These are phyloP conservation scores for Voacanga thouarsii DNA, from an alignment of 257 asterid genomes.

Conservation along the genomic window DNA sequence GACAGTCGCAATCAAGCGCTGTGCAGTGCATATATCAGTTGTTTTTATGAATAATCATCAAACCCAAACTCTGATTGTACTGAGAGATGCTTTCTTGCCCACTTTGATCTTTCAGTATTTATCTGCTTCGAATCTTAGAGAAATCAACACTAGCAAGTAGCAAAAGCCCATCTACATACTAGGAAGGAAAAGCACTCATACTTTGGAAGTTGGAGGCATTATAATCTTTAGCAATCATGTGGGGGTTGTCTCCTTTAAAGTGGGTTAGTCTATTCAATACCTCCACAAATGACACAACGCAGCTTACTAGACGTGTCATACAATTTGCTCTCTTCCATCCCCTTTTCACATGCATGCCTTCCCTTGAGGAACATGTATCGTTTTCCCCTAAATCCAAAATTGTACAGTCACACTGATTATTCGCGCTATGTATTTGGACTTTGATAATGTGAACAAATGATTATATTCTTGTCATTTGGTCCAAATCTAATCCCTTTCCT, in stretches of 20 bases:
- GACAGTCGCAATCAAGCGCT: neutral
- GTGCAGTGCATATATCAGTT: too few relatives aligned
- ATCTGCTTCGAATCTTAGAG: neutral
- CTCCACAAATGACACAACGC: neutral
- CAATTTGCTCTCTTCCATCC: neutral
- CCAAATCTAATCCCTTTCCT: too few relatives aligned
- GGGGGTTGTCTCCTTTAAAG: slow-evolving; percentile 17
- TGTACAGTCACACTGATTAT: too few relatives aligned
- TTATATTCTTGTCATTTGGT: too few relatives aligned
- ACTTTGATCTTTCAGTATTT: neutral
- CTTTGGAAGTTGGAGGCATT: slow-evolving; percentile 2
- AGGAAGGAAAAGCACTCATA: neutral
- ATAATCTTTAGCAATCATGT: slow-evolving; percentile 19
- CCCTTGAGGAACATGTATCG: slow-evolving; percentile 12
- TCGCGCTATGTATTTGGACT: neutral
- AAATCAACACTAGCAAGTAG: neutral
- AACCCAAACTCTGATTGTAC: neutral
- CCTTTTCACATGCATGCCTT: slow-evolving; percentile 8
- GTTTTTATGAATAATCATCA: neutral
- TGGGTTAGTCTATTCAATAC: slow-evolving; percentile 16
- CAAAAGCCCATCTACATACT: neutral
- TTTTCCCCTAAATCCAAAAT: neutral
- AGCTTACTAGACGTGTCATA: neutral
- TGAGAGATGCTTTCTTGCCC: neutral
- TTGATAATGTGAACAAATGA: too few relatives aligned